Evolutionary conservation across 164 flowering plant genomes (phyloP).

Genomic region (Nelumbo lutea): DNA sequence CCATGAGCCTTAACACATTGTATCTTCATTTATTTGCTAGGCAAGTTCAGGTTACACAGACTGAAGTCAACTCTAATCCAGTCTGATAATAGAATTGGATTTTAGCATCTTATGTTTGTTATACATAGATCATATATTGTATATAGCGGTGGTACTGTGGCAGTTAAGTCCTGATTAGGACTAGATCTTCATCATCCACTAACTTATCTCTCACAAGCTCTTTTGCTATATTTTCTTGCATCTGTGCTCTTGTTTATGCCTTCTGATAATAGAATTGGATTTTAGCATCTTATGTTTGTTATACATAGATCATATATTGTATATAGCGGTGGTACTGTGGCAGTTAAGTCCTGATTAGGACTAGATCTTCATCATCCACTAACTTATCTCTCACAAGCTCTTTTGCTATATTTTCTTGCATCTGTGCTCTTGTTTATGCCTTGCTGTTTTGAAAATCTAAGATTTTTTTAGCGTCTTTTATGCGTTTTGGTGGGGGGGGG

Average conservation of each 20-base stretch:
- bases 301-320: not conserved
- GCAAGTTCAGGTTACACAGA: constrained; percentile 26
- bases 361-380: not conserved
- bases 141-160: not conserved
- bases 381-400: not conserved
- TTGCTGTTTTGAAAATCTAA: not conserved
- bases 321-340: not conserved
- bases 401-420: not conserved
- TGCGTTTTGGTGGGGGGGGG: too few relatives aligned
- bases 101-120: not conserved
- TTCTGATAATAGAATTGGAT: constrained; percentile 14
- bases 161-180: not conserved
- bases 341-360: not conserved
- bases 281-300: not conserved
- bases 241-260: not conserved
- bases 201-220: not conserved
- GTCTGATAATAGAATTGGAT: constrained; percentile 22
- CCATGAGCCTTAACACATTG: constrained; percentile 47
- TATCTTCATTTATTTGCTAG: constrained; percentile 35
- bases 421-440: not conserved
- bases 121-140: not conserved
- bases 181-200: not conserved
- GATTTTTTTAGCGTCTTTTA: too few relatives aligned
- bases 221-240: not conserved
- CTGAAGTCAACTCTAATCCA: constrained; percentile 17